Base-by-base conservation (phyloP, 495 filamentous ascomycete species). In the Penicillium nucicola region DNA sequence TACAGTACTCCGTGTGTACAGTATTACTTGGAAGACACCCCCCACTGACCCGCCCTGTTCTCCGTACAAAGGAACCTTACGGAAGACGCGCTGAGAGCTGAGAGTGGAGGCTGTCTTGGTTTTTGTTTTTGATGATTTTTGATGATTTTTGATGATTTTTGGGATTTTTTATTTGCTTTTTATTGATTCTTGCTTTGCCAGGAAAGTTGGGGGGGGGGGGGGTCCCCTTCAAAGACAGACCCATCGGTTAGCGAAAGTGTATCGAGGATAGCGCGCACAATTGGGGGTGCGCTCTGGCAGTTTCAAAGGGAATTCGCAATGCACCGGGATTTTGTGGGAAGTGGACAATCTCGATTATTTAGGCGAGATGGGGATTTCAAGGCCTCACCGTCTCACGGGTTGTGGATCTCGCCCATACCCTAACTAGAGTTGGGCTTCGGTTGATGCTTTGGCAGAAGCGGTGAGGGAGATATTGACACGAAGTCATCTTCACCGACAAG, bases 191-290 rank as follows among this genome's bases (percentile, higher is more conserved):
- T 28, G 0, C 10, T 50, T 48, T 45, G 40, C 37, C 30, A 39
- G 58, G 52, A 48, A 58, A 45, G 48, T 41, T 48, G 42, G 50
- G 55, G 55, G 48, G 39, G 23, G n/a, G n/a, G n/a, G n/a, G 22
- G 22, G 22, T 23, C 11, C 18, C 36, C 46, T 44, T 40, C 20
- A 15, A 40, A 41, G 45, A 48, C 48, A 41, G 51, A 48, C 48
- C 60, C 60, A 55, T 55, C 46, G 47, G 47, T 63, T 63, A 63
- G 60, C 60, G 60, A 63, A 57, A 61, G 48, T 62, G 50, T 53
- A 56, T 43, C 48, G 46, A 30, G 5, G 32, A 60, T 63, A 61
- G 60, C 48, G 57, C 57, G 54, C 60, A 63, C 60, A 63, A 60
- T 57, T n/a, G n/a, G 56, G 50, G 35, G 45, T 28, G 25, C 25